Percentiles rank a stretch among this genome's conserved stretches.
phyloP scores from a whole-genome alignment of 2,329 filamentous ascomycete genomes.

The Myriosclerotinia scirpicola region DNA sequence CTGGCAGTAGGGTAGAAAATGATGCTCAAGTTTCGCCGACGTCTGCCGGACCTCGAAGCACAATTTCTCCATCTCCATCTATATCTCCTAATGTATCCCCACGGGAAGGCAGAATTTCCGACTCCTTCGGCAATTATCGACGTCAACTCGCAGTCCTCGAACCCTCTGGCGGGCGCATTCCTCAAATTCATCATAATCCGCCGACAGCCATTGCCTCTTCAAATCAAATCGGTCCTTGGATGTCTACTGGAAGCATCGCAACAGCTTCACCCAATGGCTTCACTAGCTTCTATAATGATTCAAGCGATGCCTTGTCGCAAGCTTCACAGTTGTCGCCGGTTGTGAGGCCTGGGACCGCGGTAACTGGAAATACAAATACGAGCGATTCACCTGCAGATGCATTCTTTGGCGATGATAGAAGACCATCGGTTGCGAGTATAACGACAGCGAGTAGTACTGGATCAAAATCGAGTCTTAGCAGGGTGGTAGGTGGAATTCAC shows the following conservation, averaged over 20 bases:
- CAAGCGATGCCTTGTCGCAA: slow-evolving; percentile 69
- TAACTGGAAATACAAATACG: slow-evolving; percentile 49
- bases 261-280: slow-evolving; percentile 37
- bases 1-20: slow-evolving; percentile 37
- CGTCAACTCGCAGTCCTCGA: slow-evolving; percentile 71
- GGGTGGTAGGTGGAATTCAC: slow-evolving; percentile 58
- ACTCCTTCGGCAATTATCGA: slow-evolving; percentile 68
- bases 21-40: slow-evolving; percentile 41
- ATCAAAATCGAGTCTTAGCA: slow-evolving; percentile 70
- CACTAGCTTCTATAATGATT: slow-evolving; percentile 71
- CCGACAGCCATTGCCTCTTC: slow-evolving; percentile 54
- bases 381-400: slow-evolving; percentile 61
- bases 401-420: slow-evolving; percentile 69
- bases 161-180: slow-evolving; percentile 55
- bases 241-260: slow-evolving; percentile 43
- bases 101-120: slow-evolving; percentile 44
- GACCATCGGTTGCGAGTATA: slow-evolving; percentile 85
- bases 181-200: slow-evolving; percentile 59
- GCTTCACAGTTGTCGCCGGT: slow-evolving; percentile 68
- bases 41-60: slow-evolving; percentile 34
- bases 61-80: slow-evolving; percentile 34
- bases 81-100: slow-evolving; percentile 41
- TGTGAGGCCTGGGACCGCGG: slow-evolving; percentile 55
- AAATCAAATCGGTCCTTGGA: slow-evolving; percentile 55
- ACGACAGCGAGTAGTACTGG: slow-evolving; percentile 84